Percentiles rank a stretch among this genome's conserved stretches.
Conservation (phyloP, 495 filamentous ascomycete species). For the Copromyces sp. region DNA sequence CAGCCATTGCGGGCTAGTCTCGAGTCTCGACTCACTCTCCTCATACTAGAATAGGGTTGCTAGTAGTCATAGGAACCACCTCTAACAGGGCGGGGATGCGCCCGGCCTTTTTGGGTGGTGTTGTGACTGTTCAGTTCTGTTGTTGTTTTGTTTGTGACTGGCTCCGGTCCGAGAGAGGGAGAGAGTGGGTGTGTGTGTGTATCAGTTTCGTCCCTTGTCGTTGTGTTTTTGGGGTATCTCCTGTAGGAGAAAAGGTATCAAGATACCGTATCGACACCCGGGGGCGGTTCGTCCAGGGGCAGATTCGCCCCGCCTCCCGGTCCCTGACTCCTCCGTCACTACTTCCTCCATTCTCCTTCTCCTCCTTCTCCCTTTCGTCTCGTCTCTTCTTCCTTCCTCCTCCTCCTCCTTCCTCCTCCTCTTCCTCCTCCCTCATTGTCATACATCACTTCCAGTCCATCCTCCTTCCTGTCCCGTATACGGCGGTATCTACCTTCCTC, state of each 20-base stretch:
- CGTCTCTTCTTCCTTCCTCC: not conserved
- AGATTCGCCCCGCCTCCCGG: not conserved
- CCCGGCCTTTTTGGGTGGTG: not conserved
- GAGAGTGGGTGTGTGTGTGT: not conserved
- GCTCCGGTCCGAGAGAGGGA: not conserved
- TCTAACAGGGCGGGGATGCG: not conserved
- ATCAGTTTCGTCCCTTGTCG: not conserved
- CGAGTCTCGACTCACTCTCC: not conserved
- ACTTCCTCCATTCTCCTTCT: not conserved
- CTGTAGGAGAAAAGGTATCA: not conserved
- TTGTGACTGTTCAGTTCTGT: not conserved
- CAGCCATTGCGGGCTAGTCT: not conserved
- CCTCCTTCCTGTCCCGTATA: not conserved
- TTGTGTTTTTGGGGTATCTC: not conserved
- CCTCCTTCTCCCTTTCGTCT: not conserved
- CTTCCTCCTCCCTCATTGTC: not conserved
- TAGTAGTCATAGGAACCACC: not conserved
- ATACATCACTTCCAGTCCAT: not conserved
- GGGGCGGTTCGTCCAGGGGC: not conserved
- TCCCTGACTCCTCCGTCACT: not conserved
- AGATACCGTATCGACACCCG: not conserved
- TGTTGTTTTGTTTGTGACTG: not conserved
- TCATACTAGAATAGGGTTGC: not conserved
- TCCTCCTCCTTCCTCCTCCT: not conserved
- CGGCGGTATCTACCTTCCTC: not conserved